Percentiles rank a stretch among this genome's conserved stretches.
Evolutionary conservation across 192 early-diverging fungal species (phyloP).

Genomic region (Entophlyctis luteolus): DNA sequence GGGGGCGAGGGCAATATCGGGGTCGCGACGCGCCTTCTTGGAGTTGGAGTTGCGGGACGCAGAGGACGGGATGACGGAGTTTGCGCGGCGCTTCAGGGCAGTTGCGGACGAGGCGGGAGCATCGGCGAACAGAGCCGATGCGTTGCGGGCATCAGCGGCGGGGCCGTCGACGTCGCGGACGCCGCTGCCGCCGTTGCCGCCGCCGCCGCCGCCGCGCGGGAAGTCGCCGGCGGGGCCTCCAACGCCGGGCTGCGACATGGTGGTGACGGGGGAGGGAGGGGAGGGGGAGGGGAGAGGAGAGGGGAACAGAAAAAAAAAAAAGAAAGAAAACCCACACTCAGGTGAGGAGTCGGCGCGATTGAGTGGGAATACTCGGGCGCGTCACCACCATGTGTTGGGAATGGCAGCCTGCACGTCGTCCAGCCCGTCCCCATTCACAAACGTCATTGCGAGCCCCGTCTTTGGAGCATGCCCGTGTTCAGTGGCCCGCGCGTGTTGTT

Average conservation of each 20-base stretch:
- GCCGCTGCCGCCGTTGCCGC: constrained; percentile 63
- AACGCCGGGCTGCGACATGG: neutral
- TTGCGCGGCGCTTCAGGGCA: constrained; percentile 14
- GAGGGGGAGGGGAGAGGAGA: neutral
- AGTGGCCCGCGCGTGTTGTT: too few relatives aligned
- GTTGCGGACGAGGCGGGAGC: neutral
- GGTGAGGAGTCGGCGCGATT: too few relatives aligned
- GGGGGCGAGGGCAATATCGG: too few relatives aligned
- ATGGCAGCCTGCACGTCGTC: neutral
- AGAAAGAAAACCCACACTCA: too few relatives aligned
- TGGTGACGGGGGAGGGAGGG: neutral
- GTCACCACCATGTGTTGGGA: neutral
- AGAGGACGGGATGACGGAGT: too few relatives aligned
- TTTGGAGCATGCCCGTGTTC: neutral
- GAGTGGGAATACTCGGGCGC: too few relatives aligned
- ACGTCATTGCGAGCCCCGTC: constrained; percentile 10
- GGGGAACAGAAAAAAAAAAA: neutral
- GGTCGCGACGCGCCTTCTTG: too few relatives aligned
- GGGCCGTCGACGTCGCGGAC: constrained; percentile 78
- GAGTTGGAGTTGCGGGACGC: too few relatives aligned
- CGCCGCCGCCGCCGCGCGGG: constrained; percentile 81
- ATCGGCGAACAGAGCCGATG: constrained; percentile 43
- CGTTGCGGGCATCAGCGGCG: constrained; percentile 67
- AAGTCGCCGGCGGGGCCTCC: constrained; percentile 49
- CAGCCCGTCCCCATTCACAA: constrained; percentile 10